Evolutionary conservation across 108 stramenopile genomes (phyloP), one percentile per base, ranked within the genome.

Genomic region (Cyclotella cryptica): DNA sequence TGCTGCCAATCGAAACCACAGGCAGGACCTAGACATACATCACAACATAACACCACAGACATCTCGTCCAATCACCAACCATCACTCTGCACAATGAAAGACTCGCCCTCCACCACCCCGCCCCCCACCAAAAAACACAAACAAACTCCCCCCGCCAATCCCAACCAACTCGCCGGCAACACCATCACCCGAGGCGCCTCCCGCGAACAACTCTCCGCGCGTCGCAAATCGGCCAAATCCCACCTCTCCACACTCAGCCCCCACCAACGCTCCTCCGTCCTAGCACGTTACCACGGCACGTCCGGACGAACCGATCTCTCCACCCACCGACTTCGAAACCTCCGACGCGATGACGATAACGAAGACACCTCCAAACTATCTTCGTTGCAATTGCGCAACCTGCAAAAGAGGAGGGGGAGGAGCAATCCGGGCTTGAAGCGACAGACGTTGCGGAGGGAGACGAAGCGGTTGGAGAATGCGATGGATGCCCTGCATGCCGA

Each of bases 401-500:
- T 83, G 0, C n/a, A 65, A 15, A 81, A 79, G 43, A 58, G 77
- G 15, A 41, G 41, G 15, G 18, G 66, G 17, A 41, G 41, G 15
- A 11, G 66, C 47, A 66, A 79, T 46, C 77, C 66, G n/a, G 42
- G 43, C 49, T 22, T 78, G 3, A 52, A 82, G 28, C 76, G 77
- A 40, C 57, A 62, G 6, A 73, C 72, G 46, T 30, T 44, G 22
- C 76, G 81, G 6, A 28, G 72, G 22, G 77, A 82, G 45, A 78
- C 77, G 66, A 80, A 90, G 65, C 88, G 92, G n/a, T 74, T 88
- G 15, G 81, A 90, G 65, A 90, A 92, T 49, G 92, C 90, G 27
- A 80, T 93, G n/a, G 83, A 83, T 13, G 89, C 94, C 1, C 83
- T 87, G 10, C 89, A 93, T 76, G 92, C 91, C 0, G 78, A 89